Evolutionary conservation across 257 asterid genomes (phyloP), one percentile per base, ranked within the genome.

Genomic region (Gynochthodes officinalis): DNA sequence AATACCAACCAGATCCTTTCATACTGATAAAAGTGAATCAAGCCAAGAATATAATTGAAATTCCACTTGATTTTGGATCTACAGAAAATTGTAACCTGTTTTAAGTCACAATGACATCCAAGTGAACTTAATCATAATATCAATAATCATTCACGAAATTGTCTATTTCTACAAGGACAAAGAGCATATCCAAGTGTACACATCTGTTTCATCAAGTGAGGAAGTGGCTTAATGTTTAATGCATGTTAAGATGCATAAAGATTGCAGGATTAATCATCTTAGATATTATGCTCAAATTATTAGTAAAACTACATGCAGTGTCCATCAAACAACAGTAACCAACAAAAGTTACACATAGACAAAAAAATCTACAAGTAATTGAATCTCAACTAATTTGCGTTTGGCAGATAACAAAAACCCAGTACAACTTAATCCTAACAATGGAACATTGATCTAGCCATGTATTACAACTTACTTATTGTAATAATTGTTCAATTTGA

Each of bases 401-500:
- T 35, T 49, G 50, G 48, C 39, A 28, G 42, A 50, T n/a, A 7
- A 9, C 23, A 27, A 1, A 48, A 66, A 42, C 18, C 18, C 33
- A 64, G 25, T 19, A 25, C 63, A 33, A 68, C 25, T 50, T 27
- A 53, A 73, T 23, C 48, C 50, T 28, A 68, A 73, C 49, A 27
- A 35, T 42, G 15, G 21, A 10, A 75, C 18, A 49, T 19, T 9
- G 10, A 62, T 53, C 49, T 16, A 40, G 59, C 58, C 71, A 76
- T 52, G 46, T 65, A 58, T 18, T 53, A 57, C 58, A 44, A 86
- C 98, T 89, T 83, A 89, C 97, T 84, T 82, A 73, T 89, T 88
- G 84, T 85, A 83, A 79, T 82, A 78, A 74, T 82, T 86, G 71
- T 86, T 88, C 68, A 87, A 86, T 86, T 91, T 94, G 80, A 94